Evolutionary conservation across 108 stramenopile species (phyloP), one percentile per base, ranked within the genome.

Genomic region (Cyclotella choctawhatcheeana): DNA sequence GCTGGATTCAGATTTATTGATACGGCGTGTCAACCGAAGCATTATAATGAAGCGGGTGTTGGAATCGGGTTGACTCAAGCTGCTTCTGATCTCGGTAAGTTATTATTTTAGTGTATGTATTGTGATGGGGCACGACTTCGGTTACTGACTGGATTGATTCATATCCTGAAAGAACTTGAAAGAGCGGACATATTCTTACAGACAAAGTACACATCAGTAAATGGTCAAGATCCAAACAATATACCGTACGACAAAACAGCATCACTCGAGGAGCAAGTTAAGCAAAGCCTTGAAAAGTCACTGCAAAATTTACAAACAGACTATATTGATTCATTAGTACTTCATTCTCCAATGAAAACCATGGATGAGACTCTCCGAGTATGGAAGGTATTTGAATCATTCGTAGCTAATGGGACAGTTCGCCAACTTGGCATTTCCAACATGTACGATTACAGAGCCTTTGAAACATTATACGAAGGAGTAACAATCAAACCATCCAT

Each of bases 21-120:
- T 69, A 97, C 96, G 22, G 96, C 96, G 13, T 95, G 94, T 66
- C 96, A 97, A 69, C 96, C 96, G 27, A 95, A 89, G 63, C 96
- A 97, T 71, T 96, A 93, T 71, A 77, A 92, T 56, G 96, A 97
- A 71, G 64, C 79, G 5, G 89, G 87, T 6, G 94, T 95, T 5
- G 96, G 96, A 30, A 52, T 81, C 25, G 93, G 93, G 12, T 74
- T 64, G 72, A 79, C 44, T 20, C 48, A 50, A 5, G 85, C 82
- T 25, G 65, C 88, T 66, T 80, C 81, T 27, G 21, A 77, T 77
- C 59, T 84, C 69, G 59, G 59, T 40, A 40, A 13, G 59, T 2
- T 2, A 22, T 50, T 22, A 2, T 22, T 52, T 3, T 52, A 52
- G 2, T 1, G 2, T 58, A n/a, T 5, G 27, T 14, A 16, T 7